Percentiles rank a stretch among this genome's conserved stretches.
Evolutionary conservation across 2,329 filamentous ascomycete genomes (phyloP).

Genomic region (Ceratocystis lukuohia): DNA sequence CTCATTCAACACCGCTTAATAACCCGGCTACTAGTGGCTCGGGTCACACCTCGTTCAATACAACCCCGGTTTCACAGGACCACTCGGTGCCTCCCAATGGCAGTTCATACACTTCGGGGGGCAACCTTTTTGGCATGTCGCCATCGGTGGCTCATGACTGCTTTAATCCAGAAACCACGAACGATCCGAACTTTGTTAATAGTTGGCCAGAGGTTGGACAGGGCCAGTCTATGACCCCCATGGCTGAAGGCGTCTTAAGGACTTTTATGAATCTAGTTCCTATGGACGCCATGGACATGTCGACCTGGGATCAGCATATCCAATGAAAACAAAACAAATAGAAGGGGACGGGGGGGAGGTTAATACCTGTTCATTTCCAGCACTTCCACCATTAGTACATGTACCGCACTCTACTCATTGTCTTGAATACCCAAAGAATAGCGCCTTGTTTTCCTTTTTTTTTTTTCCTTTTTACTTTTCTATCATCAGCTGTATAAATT

Average conservation of each 20-base stretch:
- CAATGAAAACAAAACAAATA: neutral
- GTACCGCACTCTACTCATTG: neutral
- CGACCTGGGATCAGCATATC: conserved; percentile 32
- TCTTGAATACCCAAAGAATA: neutral
- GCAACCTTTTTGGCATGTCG: neutral
- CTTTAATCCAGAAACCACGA: conserved; percentile 20
- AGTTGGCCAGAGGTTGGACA: conserved; percentile 33
- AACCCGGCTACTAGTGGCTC: neutral
- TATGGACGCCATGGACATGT: conserved; percentile 47
- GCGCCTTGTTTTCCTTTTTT: neutral
- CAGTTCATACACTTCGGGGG: neutral
- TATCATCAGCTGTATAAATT: neutral
- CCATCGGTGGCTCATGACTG: neutral
- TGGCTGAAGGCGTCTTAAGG: conserved; percentile 43
- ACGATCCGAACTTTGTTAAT: conserved; percentile 20
- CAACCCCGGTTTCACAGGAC: neutral
- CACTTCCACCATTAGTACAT: neutral
- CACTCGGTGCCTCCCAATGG: neutral
- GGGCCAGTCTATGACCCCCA: conserved; percentile 38
- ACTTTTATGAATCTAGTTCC: conserved; percentile 45
- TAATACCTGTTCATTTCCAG: neutral
- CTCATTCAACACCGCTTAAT: neutral
- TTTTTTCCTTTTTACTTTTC: neutral
- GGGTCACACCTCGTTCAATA: neutral
- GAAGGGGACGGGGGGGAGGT: neutral